A percentile compares a stretch with the other conserved stretches of the same genome.
Conservation (phyloP, 257 asterid genomes). For the Coffea eugenioides region DNA sequence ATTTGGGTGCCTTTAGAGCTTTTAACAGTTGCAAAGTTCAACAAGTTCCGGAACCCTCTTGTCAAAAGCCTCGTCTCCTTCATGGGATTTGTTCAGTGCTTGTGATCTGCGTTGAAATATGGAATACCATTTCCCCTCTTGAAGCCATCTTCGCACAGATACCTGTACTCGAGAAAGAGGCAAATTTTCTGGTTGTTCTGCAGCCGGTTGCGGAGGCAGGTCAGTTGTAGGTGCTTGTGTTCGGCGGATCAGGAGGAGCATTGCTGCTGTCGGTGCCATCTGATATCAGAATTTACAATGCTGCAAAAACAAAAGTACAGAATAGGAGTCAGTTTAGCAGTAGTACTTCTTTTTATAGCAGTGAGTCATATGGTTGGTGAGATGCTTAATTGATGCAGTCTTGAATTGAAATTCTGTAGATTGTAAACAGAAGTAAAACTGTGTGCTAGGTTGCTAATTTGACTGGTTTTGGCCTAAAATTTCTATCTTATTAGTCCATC, state of each 20-base stretch:
- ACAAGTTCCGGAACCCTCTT: constrained; percentile 7
- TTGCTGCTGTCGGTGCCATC: constrained; percentile 64
- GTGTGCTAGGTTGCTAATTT: not conserved
- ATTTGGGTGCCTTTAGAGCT: too few relatives aligned
- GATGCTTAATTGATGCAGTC: not conserved
- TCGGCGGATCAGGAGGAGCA: constrained; percentile 41
- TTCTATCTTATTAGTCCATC: too few relatives aligned
- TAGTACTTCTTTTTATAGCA: not conserved
- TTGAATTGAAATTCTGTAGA: not conserved
- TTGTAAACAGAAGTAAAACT: not conserved
- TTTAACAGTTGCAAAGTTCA: constrained; percentile 9
- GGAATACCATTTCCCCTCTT: not conserved
- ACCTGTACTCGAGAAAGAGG: not conserved
- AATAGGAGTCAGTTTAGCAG: not conserved
- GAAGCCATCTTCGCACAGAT: constrained; percentile 15
- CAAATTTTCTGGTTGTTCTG: constrained; percentile 6
- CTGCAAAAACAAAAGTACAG: not conserved
- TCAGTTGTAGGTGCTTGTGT: constrained; percentile 14
- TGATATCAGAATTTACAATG: not conserved
- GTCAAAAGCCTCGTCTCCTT: not conserved
- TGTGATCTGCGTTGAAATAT: not conserved
- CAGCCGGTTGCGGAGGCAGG: constrained; percentile 18
- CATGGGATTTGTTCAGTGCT: not conserved
- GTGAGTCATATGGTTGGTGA: not conserved
- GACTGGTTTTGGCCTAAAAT: not conserved